A percentile compares a stretch with the other conserved stretches of the same genome.
Evolutionary conservation across 352 stramenopile species (phyloP).

Genomic region (Globisporangium nodosum): DNA sequence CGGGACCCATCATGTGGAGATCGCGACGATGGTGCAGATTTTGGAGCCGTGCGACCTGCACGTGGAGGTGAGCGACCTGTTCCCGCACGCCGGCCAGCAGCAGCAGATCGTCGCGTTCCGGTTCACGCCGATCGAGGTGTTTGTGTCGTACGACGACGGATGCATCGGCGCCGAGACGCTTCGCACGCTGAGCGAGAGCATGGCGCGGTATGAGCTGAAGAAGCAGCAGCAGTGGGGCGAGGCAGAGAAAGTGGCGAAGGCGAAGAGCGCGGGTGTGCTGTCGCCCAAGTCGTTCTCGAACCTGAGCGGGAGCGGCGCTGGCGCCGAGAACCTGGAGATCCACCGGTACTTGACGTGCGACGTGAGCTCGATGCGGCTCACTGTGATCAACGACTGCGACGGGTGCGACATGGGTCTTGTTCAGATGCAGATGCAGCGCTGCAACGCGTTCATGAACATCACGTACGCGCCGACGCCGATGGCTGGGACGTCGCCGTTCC

Average conservation of each 20-base stretch:
- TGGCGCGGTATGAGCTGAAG: slow-evolving; percentile 17
- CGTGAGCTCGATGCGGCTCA: slow-evolving; percentile 56
- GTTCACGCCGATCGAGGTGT: slow-evolving; percentile 77
- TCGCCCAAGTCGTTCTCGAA: slow-evolving; percentile 14
- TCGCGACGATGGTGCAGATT: slow-evolving; percentile 56
- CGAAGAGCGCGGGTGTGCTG: slow-evolving; percentile 5
- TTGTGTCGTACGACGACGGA: slow-evolving; percentile 73
- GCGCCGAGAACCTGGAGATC: slow-evolving; percentile 28
- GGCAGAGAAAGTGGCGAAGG: background rate
- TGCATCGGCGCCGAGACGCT: slow-evolving; percentile 48
- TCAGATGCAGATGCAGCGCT: slow-evolving; percentile 66
- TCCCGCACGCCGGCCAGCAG: slow-evolving; percentile 51
- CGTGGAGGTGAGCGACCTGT: slow-evolving; percentile 61
- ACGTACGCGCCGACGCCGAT: slow-evolving; percentile 31
- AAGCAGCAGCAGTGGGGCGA: slow-evolving; percentile 4
- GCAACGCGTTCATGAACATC: slow-evolving; percentile 71
- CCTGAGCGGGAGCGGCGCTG: background rate
- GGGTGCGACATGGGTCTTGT: slow-evolving; percentile 82
- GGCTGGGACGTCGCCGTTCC: slow-evolving; percentile 3
- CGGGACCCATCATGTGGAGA: slow-evolving; percentile 11
- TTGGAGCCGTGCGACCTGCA: slow-evolving; percentile 72
- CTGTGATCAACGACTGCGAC: slow-evolving; percentile 83
- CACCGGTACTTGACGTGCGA: slow-evolving; percentile 80
- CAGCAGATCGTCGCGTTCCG: slow-evolving; percentile 71
- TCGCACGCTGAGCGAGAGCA: slow-evolving; percentile 27